phyloP scores from a whole-genome alignment of 331 rosid genomes.

The Acacia pycnantha region DNA sequence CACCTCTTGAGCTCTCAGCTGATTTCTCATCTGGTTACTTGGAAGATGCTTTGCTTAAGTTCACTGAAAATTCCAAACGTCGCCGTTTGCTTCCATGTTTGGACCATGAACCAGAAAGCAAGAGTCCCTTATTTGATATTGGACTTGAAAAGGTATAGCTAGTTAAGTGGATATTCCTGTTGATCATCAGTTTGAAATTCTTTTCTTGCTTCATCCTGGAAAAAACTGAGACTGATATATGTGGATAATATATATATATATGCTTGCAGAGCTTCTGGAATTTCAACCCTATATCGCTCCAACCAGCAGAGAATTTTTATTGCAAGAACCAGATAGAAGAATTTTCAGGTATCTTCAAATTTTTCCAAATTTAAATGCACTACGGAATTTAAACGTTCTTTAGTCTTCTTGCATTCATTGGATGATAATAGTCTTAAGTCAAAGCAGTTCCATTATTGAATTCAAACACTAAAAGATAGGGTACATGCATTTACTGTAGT shows the following conservation, averaged over 20 bases:
- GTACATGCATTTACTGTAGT: background rate
- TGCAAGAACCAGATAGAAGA: constrained; percentile 54
- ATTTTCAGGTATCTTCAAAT: constrained; percentile 44
- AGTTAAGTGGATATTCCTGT: background rate
- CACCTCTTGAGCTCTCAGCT: constrained; percentile 45
- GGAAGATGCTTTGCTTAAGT: constrained; percentile 85
- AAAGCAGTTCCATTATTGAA: background rate
- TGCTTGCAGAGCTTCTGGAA: constrained; percentile 49
- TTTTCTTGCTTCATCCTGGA: background rate
- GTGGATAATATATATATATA: too few relatives aligned
- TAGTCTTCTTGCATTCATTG: background rate
- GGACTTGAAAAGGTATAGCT: constrained; percentile 40
- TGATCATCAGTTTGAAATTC: constrained; percentile 5
- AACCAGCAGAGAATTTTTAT: constrained; percentile 50
- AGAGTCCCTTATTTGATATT: constrained; percentile 22
- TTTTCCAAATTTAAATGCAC: background rate
- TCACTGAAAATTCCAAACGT: constrained; percentile 62
- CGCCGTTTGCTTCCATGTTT: constrained; percentile 53
- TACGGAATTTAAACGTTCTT: background rate
- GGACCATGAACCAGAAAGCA: constrained; percentile 28
- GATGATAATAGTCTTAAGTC: constrained; percentile 4
- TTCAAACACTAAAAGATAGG: background rate
- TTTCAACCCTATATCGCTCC: constrained; percentile 52
- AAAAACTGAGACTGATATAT: constrained; percentile 13
- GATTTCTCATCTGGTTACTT: constrained; percentile 83